These are phyloP conservation scores for Epithemia pelagica DNA, from an alignment of 108 stramenopile genomes.

Conservation along the genomic window DNA sequence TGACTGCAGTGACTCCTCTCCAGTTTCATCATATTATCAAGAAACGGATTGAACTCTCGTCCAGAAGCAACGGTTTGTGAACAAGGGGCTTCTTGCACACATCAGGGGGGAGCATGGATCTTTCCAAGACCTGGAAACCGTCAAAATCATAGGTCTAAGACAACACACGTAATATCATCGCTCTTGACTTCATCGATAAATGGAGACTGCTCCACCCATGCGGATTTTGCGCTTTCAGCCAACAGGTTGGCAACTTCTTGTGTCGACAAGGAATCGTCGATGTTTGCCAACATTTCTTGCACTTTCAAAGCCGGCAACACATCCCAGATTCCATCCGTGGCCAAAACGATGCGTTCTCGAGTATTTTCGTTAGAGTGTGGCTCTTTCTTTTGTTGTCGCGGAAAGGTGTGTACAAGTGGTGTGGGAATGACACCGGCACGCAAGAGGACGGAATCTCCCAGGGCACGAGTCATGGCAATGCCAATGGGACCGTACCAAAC, in stretches of 20 bases:
- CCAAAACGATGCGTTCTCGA: slow-evolving; percentile 8
- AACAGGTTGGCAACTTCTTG: not conserved
- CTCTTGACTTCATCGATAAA: slow-evolving; percentile 13
- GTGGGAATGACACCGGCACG: slow-evolving; percentile 28
- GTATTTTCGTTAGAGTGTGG: slow-evolving; percentile 6
- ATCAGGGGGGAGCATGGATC: too few relatives aligned
- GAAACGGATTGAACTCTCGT: too few relatives aligned
- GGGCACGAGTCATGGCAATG: slow-evolving; percentile 30
- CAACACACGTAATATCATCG: slow-evolving; percentile 17
- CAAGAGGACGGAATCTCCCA: slow-evolving; percentile 24
- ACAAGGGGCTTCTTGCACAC: too few relatives aligned
- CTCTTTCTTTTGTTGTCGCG: not conserved
- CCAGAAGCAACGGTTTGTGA: too few relatives aligned
- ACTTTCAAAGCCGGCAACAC: not conserved
- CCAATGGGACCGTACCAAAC: slow-evolving; percentile 33
- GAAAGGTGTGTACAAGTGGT: slow-evolving; percentile 12
- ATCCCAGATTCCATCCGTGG: not conserved
- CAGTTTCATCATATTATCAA: too few relatives aligned
- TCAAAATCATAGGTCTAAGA: too few relatives aligned
- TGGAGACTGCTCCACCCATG: not conserved
- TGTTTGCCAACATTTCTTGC: not conserved
- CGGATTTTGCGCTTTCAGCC: not conserved
- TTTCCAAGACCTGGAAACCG: too few relatives aligned
- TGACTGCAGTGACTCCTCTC: too few relatives aligned
- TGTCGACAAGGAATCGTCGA: not conserved